Evolutionary conservation across 176 grass and related monocot species (phyloP), one percentile per base, ranked within the genome.

Genomic region (Sorghum bicolor): DNA sequence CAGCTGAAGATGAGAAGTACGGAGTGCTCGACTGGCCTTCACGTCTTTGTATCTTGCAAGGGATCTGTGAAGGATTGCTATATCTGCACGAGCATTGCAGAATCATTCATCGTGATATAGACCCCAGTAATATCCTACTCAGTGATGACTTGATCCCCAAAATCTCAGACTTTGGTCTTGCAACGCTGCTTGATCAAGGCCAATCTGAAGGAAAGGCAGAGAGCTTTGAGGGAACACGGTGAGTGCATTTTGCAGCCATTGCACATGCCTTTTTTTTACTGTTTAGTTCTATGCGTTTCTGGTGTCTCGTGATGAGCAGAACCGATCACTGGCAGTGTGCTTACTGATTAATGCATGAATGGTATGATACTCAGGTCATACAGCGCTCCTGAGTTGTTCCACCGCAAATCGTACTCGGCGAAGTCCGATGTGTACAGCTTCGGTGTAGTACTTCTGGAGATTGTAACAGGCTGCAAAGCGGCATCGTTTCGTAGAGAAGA

Each of bases 381-480:
- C 64, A 80, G 52, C 6, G 64, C 74, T 25, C 84, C 75, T 4
- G 84, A 86, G 41, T 72, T 79, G 28, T 58, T 73, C 1, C 6
- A 72, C 1, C 48, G 26, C 22, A 70, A 41, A 57, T 57, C 5
- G 8, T 86, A 61, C 70, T 86, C 84, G 5, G 34, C 11, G 10
- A 86, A 86, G 62, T 80, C 76, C 0, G 84, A 86, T 64, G 84
- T 73, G 38, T 86, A 86, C 70, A 86, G 84, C 64, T 80, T 86
- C 4, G 84, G 76, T 25, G 13, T 86, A 40, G 37, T 86, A 80
- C 62, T 86, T 63, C 33, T 86, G 30, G 75, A 86, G 64, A 72
- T 86, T 15, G 47, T 86, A 9, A 86, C 84, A 5, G 64, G 84
- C 33, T 33, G 64, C 67, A 86, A 45, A 41, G 58, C 47, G 33